A percentile compares a stretch with the other conserved stretches of the same genome.
These are phyloP conservation scores for Pichia kudriavzevii DNA, from an alignment of 1,139 yeast species.

Conservation along the genomic window DNA sequence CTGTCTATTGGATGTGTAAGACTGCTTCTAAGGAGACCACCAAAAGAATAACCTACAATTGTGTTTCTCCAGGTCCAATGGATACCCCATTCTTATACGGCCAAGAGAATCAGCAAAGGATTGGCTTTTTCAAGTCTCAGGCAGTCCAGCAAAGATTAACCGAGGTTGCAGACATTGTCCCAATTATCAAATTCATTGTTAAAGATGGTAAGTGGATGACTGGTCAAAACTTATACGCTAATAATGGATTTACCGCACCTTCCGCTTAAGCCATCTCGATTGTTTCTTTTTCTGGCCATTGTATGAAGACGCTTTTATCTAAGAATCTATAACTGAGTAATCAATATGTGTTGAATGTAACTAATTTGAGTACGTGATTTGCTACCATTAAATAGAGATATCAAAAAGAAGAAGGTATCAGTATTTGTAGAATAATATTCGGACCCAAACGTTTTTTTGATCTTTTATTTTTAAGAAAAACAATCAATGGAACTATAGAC, in stretches of 20 bases:
- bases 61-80: conserved; percentile 68
- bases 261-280: conserved; percentile 5
- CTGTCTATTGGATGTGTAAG: conserved; percentile 53
- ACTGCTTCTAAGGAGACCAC: conserved; percentile 52
- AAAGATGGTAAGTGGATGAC: conserved; percentile 65
- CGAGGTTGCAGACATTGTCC: conserved; percentile 53
- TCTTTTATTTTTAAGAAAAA: no score
- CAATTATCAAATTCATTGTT: conserved; percentile 51
- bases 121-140: conserved; percentile 47
- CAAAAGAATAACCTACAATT: conserved; percentile 44
- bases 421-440: no score
- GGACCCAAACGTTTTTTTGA: no score
- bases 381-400: no score
- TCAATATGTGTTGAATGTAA: no score
- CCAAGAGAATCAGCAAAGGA: conserved; percentile 47
- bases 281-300: no score
- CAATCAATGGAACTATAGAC: no score
- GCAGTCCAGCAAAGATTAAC: conserved; percentile 47
- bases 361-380: no score
- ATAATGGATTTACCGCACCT: conserved; percentile 60
- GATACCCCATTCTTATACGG: conserved; percentile 63
- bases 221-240: conserved; percentile 60
- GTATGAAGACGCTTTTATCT: no score
- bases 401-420: no score
- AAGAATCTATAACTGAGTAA: no score